A percentile compares a stretch with the other conserved stretches of the same genome.
Conservation (phyloP, 2,329 filamentous ascomycete species). For the Chalara sp. region DNA sequence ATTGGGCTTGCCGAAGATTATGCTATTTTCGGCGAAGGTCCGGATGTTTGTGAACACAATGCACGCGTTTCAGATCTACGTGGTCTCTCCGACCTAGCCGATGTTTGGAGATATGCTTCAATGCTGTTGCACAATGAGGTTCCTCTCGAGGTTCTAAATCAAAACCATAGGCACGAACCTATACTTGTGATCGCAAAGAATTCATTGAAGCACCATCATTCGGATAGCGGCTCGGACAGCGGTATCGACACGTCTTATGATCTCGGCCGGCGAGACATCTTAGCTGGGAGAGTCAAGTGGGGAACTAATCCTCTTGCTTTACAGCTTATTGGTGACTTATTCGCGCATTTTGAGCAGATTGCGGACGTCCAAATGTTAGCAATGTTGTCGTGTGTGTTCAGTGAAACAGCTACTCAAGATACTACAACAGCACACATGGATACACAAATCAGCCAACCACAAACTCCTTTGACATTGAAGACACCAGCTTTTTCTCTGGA, state of each 20-base stretch:
- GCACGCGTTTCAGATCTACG: conserved; percentile 67
- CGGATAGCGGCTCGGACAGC: conserved; percentile 38
- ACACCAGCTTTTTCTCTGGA: conserved; percentile 60
- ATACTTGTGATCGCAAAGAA: conserved; percentile 61
- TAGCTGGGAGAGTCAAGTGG: conserved; percentile 61
- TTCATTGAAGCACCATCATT: conserved; percentile 35
- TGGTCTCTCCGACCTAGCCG: conserved; percentile 64
- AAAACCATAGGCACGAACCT: conserved; percentile 45
- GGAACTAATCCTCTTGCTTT: conserved; percentile 57
- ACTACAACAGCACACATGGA: conserved; percentile 49
- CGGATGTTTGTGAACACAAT: conserved; percentile 80
- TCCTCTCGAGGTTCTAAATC: conserved; percentile 57
- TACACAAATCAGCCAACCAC: conserved; percentile 47
- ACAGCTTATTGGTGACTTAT: conserved; percentile 55
- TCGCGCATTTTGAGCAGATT: conserved; percentile 54
- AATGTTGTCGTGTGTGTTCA: conserved; percentile 65
- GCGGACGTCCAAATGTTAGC: conserved; percentile 65
- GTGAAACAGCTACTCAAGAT: conserved; percentile 48
- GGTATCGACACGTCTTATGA: conserved; percentile 41
- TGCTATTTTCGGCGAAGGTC: conserved; percentile 73
- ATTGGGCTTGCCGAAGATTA: conserved; percentile 72
- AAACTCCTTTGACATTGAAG: conserved; percentile 59
- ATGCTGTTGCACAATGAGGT: conserved; percentile 73
- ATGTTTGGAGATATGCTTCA: conserved; percentile 77
- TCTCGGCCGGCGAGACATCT: conserved; percentile 14